Conservation (phyloP, 2,329 filamentous ascomycete genomes). For the Lanzia echinophila region DNA sequence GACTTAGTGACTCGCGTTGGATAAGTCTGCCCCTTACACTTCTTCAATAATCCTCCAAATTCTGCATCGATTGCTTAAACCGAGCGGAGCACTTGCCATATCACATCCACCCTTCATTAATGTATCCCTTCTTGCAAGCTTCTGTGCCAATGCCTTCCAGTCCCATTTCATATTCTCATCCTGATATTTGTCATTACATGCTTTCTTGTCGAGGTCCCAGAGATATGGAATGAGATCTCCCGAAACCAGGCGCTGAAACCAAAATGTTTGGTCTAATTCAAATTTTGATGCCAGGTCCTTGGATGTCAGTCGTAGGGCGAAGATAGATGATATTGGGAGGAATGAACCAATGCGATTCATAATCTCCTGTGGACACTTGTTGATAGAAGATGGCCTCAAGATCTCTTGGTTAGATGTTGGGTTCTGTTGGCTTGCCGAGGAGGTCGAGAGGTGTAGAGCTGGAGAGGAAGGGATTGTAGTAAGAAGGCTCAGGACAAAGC, state of each 20-base stretch:
- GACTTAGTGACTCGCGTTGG: too few species aligned
- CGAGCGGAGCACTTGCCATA: not conserved
- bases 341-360: not conserved
- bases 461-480: not conserved
- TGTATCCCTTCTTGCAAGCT: not conserved
- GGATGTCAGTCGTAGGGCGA: not conserved
- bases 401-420: not conserved
- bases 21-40: not conserved
- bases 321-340: not conserved
- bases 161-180: not conserved
- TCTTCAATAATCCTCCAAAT: not conserved
- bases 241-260: not conserved
- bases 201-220: not conserved
- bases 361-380: not conserved
- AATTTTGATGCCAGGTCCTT: not conserved
- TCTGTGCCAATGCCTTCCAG: not conserved
- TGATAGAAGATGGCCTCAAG: too few species aligned
- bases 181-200: not conserved
- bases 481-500: not conserved
- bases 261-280: not conserved
- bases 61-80: constrained; percentile 1
- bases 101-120: not conserved
- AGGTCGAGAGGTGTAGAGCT: not conserved
- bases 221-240: not conserved
- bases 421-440: not conserved